Evolutionary conservation across 192 early-diverging fungal genomes (phyloP).

Genomic region (Backusella psychrophila): DNA sequence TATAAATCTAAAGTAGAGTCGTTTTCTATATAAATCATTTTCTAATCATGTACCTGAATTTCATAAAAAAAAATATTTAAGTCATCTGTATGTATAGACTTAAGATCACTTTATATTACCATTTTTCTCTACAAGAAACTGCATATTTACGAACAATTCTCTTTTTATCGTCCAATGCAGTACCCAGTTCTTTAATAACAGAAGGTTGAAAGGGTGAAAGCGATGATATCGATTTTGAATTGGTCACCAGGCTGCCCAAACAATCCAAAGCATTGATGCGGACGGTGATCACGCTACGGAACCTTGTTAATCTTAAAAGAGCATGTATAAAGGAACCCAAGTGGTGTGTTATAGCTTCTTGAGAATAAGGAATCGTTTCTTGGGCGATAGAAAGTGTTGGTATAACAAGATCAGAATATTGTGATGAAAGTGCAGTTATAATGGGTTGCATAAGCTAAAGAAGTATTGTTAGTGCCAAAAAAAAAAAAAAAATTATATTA

Average conservation of each 20-base stretch:
- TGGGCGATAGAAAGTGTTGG: conserved; percentile 71
- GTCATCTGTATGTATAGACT: neutral
- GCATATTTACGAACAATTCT: conserved; percentile 83
- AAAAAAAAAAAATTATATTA: no score
- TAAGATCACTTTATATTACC: conserved; percentile 46
- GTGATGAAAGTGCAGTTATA: conserved; percentile 65
- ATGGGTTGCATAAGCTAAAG: conserved; percentile 72
- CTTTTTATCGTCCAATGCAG: conserved; percentile 86
- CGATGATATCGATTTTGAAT: conserved; percentile 41
- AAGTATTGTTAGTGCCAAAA: neutral
- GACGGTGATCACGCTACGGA: conserved; percentile 28
- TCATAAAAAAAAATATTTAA: neutral
- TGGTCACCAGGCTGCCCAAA: conserved; percentile 59
- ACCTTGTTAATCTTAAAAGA: conserved; percentile 11
- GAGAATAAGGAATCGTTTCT: conserved; percentile 62
- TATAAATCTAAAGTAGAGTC: neutral
- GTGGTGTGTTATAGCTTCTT: conserved; percentile 31
- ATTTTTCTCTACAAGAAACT: conserved; percentile 80
- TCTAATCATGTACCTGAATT: neutral
- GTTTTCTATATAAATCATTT: neutral
- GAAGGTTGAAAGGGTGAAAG: conserved; percentile 58
- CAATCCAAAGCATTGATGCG: conserved; percentile 68
- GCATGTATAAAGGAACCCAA: conserved; percentile 12
- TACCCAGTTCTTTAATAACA: conserved; percentile 61
- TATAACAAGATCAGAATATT: conserved; percentile 59